These are phyloP conservation scores for barrel medic (Medicago truncatula) DNA, from an alignment of 306 rosid genomes.

Conservation along the genomic window DNA sequence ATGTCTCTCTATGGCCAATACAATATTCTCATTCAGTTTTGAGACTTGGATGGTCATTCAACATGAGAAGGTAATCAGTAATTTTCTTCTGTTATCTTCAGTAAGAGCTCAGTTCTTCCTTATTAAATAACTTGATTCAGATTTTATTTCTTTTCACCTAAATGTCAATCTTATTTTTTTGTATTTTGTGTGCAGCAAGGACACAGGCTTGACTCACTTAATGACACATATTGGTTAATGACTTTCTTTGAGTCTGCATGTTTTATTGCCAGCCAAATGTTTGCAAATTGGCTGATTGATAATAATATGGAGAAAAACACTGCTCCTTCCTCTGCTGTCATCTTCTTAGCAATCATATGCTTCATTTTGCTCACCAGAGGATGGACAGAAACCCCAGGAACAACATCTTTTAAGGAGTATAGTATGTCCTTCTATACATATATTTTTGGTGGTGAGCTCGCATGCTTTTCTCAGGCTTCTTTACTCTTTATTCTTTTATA, in stretches of 20 bases:
- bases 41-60: conserved; percentile 91
- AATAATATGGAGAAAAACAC: conserved; percentile 52
- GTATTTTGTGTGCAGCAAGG: conserved; percentile 73
- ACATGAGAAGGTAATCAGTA: conserved; percentile 75
- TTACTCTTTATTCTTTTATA: conserved; percentile 32
- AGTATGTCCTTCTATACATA: conserved; percentile 62
- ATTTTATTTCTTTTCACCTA: conserved; percentile 21
- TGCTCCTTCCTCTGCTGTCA: conserved; percentile 57
- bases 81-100: conserved; percentile 32
- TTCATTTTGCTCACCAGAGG: conserved; percentile 63
- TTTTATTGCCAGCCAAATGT: conserved; percentile 81
- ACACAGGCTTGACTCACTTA: conserved; percentile 80
- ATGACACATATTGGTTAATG: conserved; percentile 94
- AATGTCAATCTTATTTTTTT: conserved; percentile 28
- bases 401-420: conserved; percentile 67
- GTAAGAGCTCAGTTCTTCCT: conserved; percentile 37
- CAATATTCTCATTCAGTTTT: conserved; percentile 77
- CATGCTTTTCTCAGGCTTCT: conserved; percentile 38
- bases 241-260: conserved; percentile 80
- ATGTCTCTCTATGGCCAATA: conserved; percentile 71
- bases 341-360: conserved; percentile 69
- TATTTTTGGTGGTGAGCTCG: conserved; percentile 73
- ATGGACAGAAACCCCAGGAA: conserved; percentile 65
- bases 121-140: conserved; percentile 37
- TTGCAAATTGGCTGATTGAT: conserved; percentile 83